Conservation (phyloP, 192 early-diverging fungal species). For the Nowakowskiella sp. region DNA sequence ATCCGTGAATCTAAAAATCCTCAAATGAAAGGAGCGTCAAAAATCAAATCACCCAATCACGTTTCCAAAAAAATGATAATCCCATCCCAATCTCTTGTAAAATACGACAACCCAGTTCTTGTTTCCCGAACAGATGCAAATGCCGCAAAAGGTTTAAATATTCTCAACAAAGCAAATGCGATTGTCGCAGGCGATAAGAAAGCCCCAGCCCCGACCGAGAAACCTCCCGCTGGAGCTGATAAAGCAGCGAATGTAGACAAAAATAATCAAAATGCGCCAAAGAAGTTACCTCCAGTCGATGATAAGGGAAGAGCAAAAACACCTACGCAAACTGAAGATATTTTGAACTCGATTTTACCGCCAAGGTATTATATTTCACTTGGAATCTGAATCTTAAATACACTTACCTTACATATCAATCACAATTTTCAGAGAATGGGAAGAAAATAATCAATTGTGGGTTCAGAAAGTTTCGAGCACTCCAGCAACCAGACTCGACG, state of each 20-base stretch:
- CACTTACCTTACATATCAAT: background rate
- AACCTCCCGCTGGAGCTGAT: constrained; percentile 15
- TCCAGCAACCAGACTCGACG: constrained; percentile 50
- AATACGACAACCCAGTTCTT: constrained; percentile 56
- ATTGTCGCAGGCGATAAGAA: background rate
- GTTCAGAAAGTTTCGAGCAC: constrained; percentile 56
- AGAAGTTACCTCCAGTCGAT: constrained; percentile 52
- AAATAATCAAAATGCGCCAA: too few relatives aligned
- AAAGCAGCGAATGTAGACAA: constrained; percentile 14
- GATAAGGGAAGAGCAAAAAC: constrained; percentile 51
- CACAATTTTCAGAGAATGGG: constrained; percentile 44
- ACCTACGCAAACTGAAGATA: constrained; percentile 55
- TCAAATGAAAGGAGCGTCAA: too few relatives aligned
- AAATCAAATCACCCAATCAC: too few relatives aligned
- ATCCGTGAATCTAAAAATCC: too few relatives aligned
- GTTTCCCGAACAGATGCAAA: constrained; percentile 41
- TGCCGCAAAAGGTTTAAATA: constrained; percentile 17
- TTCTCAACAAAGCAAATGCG: constrained; percentile 1
- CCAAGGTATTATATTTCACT: constrained; percentile 33
- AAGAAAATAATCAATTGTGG: constrained; percentile 54
- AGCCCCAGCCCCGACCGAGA: constrained; percentile 4
- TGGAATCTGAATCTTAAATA: background rate
- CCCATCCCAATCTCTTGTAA: constrained; percentile 40
- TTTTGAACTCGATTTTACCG: constrained; percentile 54
- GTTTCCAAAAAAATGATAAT: constrained; percentile 9